phyloP scores from a whole-genome alignment of 2,329 filamentous ascomycete species.

The Aspergillus unguis region DNA sequence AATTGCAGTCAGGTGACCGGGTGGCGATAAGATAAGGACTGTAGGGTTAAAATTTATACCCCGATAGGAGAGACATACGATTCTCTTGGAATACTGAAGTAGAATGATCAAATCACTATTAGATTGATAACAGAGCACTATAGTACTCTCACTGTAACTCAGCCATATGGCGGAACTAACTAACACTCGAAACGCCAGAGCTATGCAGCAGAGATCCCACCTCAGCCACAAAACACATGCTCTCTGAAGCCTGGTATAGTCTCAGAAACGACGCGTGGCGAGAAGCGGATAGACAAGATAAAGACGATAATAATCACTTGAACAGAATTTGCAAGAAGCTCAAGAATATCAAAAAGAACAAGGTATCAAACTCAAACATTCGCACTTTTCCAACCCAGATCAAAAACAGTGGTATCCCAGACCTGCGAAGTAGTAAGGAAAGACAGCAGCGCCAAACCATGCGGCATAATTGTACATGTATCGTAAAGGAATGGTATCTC shows the following conservation, averaged over 20 bases:
- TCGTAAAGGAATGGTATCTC: constrained; percentile 32
- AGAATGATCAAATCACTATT: constrained; percentile 2
- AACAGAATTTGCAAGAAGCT: not conserved
- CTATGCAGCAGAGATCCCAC: constrained; percentile 11
- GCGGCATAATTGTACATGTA: constrained; percentile 35
- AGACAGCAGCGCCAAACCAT: constrained; percentile 38
- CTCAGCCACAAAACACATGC: not conserved
- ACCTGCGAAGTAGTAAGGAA: constrained; percentile 36
- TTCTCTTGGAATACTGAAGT: too few species aligned
- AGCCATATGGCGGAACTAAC: not conserved
- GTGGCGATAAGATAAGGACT: constrained; percentile 23
- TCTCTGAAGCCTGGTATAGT: not conserved
- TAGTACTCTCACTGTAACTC: not conserved
- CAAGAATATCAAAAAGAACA: not conserved
- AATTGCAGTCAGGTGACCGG: constrained; percentile 17
- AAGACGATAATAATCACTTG: not conserved
- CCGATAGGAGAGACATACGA: too few species aligned
- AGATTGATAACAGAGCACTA: constrained; percentile 1
- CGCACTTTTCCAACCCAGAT: constrained; percentile 18
- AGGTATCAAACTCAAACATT: constrained; percentile 10
- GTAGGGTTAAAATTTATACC: too few species aligned
- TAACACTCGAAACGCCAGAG: constrained; percentile 8
- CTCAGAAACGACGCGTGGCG: not conserved
- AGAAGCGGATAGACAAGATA: not conserved
- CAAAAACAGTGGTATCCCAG: constrained; percentile 17